These are phyloP conservation scores for Naganishia randhawae DNA, from an alignment of 768 basidiomycete genomes.

Conservation along the genomic window DNA sequence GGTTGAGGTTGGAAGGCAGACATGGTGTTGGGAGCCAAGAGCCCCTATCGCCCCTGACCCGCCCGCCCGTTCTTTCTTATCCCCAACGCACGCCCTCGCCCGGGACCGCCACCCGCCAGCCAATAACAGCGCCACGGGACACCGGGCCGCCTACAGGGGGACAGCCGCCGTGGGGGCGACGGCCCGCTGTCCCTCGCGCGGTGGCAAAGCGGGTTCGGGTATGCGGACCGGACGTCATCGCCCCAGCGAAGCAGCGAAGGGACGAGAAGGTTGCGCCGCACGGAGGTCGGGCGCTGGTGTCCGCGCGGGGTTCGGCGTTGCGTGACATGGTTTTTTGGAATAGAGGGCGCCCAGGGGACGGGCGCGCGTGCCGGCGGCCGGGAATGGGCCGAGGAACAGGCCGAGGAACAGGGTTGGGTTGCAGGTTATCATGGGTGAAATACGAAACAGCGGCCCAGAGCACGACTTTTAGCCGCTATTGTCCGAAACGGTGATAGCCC, in stretches of 20 bases:
- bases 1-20: constrained; percentile 24
- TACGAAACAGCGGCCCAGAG: too few relatives aligned
- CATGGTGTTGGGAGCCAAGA: neutral
- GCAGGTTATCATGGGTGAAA: too few relatives aligned
- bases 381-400: too few relatives aligned
- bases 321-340: too few relatives aligned
- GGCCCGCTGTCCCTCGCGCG: neutral
- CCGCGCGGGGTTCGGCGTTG: too few relatives aligned
- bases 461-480: too few relatives aligned
- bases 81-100: neutral
- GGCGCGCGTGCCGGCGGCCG: too few relatives aligned
- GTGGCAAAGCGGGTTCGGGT: neutral
- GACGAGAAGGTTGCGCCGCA: constrained; percentile 7
- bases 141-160: too few relatives aligned
- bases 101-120: neutral
- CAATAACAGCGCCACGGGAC: neutral
- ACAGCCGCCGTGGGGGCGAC: too few relatives aligned
- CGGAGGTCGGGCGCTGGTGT: constrained; percentile 5
- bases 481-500: too few relatives aligned
- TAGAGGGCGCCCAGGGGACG: too few relatives aligned
- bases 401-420: too few relatives aligned
- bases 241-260: neutral
- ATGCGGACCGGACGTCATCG: neutral
- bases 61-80: neutral
- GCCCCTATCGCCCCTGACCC: neutral